phyloP scores from a whole-genome alignment of 2,329 filamentous ascomycete genomes.

The Coniochaeta sp. region DNA sequence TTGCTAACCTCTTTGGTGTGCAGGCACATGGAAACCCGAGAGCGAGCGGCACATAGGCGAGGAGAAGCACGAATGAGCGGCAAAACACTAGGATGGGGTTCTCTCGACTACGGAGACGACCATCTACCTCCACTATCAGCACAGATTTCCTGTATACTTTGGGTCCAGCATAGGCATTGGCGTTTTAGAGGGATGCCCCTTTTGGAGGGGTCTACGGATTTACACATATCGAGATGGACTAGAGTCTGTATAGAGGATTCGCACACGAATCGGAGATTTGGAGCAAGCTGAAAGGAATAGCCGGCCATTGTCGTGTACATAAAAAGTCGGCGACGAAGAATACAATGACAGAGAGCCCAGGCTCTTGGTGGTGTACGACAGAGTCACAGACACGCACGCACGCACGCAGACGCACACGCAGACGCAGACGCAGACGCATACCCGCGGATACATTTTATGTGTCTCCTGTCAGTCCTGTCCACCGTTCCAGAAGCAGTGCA shows the following conservation, averaged over 20 bases:
- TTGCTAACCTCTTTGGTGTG: constrained; percentile 13
- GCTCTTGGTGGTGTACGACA: not conserved
- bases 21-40: constrained; percentile 73
- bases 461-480: too few species aligned
- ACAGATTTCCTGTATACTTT: constrained; percentile 3
- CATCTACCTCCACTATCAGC: constrained; percentile 3
- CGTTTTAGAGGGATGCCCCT: not conserved
- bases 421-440: too few species aligned
- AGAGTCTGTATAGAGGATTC: not conserved
- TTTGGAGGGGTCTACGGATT: not conserved
- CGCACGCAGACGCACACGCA: too few species aligned
- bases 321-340: not conserved
- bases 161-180: not conserved
- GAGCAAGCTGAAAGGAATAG: not conserved
- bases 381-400: too few species aligned
- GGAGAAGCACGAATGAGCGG: constrained; percentile 8
- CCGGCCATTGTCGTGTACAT: not conserved
- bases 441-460: not conserved
- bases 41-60: constrained; percentile 62
- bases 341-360: not conserved
- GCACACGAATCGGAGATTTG: not conserved
- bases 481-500: not conserved
- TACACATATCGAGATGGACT: not conserved
- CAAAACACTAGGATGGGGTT: not conserved
- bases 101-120: not conserved